A percentile compares a stretch with the other conserved stretches of the same genome.
phyloP scores from a whole-genome alignment of 2,329 filamentous ascomycete species.

The Rhinocladiella similis region DNA sequence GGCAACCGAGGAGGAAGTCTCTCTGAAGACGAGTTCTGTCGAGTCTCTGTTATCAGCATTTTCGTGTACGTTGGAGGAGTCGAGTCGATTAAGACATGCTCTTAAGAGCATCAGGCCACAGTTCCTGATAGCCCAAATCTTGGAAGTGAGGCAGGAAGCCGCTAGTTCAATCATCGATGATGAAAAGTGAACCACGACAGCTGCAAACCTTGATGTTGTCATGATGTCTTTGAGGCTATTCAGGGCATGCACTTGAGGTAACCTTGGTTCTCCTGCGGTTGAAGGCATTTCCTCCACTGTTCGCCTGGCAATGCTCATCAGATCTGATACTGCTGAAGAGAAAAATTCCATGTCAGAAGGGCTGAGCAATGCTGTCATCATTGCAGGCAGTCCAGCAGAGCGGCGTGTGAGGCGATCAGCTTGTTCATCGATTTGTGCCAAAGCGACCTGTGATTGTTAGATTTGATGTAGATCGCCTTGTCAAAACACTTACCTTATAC shows the following conservation, averaged over 20 bases:
- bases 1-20: slow-evolving; percentile 11
- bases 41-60: neutral
- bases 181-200: slow-evolving; percentile 71
- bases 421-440: slow-evolving; percentile 71
- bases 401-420: slow-evolving; percentile 78
- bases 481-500: slow-evolving; percentile 61
- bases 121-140: slow-evolving; percentile 92
- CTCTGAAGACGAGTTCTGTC: neutral
- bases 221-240: slow-evolving; percentile 94
- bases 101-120: slow-evolving; percentile 87
- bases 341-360: slow-evolving; percentile 64
- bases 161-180: slow-evolving; percentile 76
- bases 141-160: slow-evolving; percentile 73
- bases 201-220: slow-evolving; percentile 74
- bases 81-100: slow-evolving; percentile 54
- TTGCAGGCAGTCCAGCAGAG: slow-evolving; percentile 86
- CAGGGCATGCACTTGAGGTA: slow-evolving; percentile 91
- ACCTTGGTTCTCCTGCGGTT: slow-evolving; percentile 50
- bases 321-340: slow-evolving; percentile 58
- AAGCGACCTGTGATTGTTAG: slow-evolving; percentile 52
- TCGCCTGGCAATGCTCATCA: slow-evolving; percentile 18
- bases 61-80: slow-evolving; percentile 32
- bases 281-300: slow-evolving; percentile 28
- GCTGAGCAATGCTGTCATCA: slow-evolving; percentile 78
- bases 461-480: slow-evolving; percentile 29